Evolutionary conservation across 2,329 filamentous ascomycete genomes (phyloP).

Genomic region (Cordyceps militaris): DNA sequence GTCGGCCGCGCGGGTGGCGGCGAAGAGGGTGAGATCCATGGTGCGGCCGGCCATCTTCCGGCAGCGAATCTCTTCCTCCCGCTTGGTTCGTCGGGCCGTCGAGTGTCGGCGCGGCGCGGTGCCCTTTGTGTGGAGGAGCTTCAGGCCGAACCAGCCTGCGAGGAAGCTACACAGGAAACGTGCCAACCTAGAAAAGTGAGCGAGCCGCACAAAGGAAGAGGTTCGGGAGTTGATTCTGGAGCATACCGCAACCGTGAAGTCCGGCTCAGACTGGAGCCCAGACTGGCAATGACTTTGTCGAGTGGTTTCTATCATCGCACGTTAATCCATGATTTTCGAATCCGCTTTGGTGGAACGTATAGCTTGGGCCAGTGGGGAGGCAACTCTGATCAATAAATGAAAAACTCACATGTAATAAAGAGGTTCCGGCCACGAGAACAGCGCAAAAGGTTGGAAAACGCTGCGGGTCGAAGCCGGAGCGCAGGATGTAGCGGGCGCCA

Average conservation of each 20-base stretch:
- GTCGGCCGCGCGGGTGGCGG: slow-evolving; percentile 64
- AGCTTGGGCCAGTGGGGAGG: background rate
- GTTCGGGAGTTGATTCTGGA: background rate
- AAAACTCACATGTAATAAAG: slow-evolving; percentile 48
- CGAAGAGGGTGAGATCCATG: slow-evolving; percentile 76
- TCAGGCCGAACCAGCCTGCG: slow-evolving; percentile 50
- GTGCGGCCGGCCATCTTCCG: slow-evolving; percentile 57
- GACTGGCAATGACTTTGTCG: slow-evolving; percentile 18
- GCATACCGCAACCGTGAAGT: slow-evolving; percentile 23
- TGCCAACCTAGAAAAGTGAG: slow-evolving; percentile 38
- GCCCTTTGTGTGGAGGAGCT: slow-evolving; percentile 48
- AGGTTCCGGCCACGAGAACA: slow-evolving; percentile 51
- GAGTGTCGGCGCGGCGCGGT: slow-evolving; percentile 22
- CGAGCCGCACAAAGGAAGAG: background rate
- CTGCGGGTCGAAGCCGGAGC: slow-evolving; percentile 44
- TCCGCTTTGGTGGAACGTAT: background rate
- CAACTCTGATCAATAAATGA: background rate
- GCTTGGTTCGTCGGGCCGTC: background rate
- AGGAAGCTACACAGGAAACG: slow-evolving; percentile 54
- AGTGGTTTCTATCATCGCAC: background rate
- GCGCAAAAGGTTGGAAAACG: slow-evolving; percentile 59
- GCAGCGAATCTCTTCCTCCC: slow-evolving; percentile 9
- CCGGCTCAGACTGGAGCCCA: slow-evolving; percentile 19
- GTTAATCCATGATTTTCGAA: background rate
- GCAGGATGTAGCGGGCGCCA: slow-evolving; percentile 35